A percentile compares a stretch with the other conserved stretches of the same genome.
phyloP scores from a whole-genome alignment of 2,329 filamentous ascomycete genomes.

The Clathrospora elynae region DNA sequence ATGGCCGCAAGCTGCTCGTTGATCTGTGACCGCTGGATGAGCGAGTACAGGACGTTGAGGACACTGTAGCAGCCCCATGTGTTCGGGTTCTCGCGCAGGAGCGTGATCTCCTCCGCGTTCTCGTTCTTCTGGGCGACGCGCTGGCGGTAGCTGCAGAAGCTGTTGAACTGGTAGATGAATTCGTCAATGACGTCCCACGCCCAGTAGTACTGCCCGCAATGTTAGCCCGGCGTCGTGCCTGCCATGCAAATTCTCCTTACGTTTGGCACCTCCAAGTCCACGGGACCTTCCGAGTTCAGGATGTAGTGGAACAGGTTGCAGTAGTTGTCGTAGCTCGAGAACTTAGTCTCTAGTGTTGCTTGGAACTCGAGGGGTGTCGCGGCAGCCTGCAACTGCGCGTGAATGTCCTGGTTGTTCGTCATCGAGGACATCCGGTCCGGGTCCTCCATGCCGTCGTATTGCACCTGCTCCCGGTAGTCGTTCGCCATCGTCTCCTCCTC shows the following conservation, averaged over 20 bases:
- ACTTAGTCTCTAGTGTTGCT: constrained; percentile 93
- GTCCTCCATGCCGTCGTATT: constrained; percentile 86
- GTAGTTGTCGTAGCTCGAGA: constrained; percentile 98
- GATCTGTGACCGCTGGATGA: constrained; percentile 98
- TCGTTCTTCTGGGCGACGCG: constrained; percentile 80
- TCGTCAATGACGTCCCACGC: constrained; percentile 99
- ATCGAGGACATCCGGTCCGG: constrained; percentile 69
- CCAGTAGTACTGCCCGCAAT: constrained; percentile 81
- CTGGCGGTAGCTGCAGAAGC: constrained; percentile 96
- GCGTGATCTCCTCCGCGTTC: constrained; percentile 89
- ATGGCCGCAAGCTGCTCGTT: constrained; percentile 94
- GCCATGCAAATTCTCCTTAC: constrained; percentile 62
- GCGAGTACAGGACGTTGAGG: constrained; percentile 97
- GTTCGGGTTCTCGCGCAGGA: constrained; percentile 95
- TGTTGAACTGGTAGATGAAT: constrained; percentile 99
- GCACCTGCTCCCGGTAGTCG: constrained; percentile 93
- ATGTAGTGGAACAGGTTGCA: constrained; percentile 99
- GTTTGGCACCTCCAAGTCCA: constrained; percentile 94
- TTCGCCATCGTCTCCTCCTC: constrained; percentile 95
- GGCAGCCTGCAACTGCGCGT: constrained; percentile 86
- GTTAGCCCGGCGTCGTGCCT: constrained; percentile 18
- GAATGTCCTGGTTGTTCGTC: constrained; percentile 84
- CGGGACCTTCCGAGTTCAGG: constrained; percentile 97
- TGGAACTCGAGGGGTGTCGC: constrained; percentile 96
- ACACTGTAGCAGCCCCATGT: constrained; percentile 99